Evolutionary conservation across 1,284 basidiomycete species (phyloP), one percentile per base, ranked within the genome.

Genomic region (Cutaneotrichosporon daszewskae): DNA sequence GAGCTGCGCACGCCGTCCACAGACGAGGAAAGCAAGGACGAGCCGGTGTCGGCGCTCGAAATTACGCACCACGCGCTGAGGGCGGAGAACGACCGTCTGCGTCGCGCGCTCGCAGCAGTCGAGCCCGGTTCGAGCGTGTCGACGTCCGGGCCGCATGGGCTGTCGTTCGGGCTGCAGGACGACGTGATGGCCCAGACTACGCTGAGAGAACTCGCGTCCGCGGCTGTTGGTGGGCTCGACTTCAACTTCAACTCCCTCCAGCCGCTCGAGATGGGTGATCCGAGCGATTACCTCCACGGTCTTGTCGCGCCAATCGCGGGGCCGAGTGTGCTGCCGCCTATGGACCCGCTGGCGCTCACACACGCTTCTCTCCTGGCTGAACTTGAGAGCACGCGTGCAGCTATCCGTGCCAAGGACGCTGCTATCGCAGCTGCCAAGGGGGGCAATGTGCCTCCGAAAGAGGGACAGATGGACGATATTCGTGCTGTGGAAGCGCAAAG

Each of bases 161-260:
- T 28, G 26, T 11, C 4, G 26, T 28, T n/a, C n/a, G n/a, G n/a
- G n/a, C 7, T n/a, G 28, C 14, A 9, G 8, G 28, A 10, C 28
- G 28, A 31, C 8, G 25, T 33, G 4, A 43, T 48, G 14, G 37
- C 40, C 13, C 46, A 52, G 27, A 33, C 45, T 14, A 53, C 51
- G 0, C 27, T 56, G 32, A 44, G 54, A 12, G 54, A 56, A 25
- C 43, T 56, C 3, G 54, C 54, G 2, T 41, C 46, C 0, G 53
- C 53, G 4, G 53, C 53, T 0, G 49, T 49, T 8, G 42, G 39
- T 20, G 44, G 33, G 14, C 23, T 29, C 4, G 32, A 26, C 13
- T 27, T 40, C 6, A 36, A 35, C 12, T 49, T 55, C 27, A 49
- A 51, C 35, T 38, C 40, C 18, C 43, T 55, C 12, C 46, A 52